Evolutionary conservation across 495 filamentous ascomycete genomes (phyloP), one percentile per base, ranked within the genome.

Genomic region (Jackrogersella minutella): DNA sequence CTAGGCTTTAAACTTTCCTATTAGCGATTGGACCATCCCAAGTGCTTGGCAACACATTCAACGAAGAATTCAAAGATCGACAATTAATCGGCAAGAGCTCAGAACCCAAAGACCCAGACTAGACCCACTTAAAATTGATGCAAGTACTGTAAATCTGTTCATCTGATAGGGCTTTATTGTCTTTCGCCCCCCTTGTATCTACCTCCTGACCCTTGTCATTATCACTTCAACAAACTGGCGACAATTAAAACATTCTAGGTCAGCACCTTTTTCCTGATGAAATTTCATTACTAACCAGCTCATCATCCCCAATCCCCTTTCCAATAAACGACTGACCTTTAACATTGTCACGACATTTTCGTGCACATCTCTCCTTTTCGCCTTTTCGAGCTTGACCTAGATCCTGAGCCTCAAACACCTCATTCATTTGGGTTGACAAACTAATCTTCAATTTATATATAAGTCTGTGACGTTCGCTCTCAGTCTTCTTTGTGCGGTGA

Each of bases 91-190:
- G 64, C 58, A 67, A 57, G 56, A 60, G 31, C 40, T n/a, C 33
- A 55, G 47, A 22, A 56, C 37, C 58, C 37, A 53, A 26, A 49
- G n/a, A 8, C 22, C 43, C 21, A 24, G 41, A 22, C 19, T 11
- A 19, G 47, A 37, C 41, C 65, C 58, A 58, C 65, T 16, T 41
- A 31, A 52, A 56, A 56, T 50, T 52, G 55, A 64, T 69, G 66
- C 51, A 62, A 54, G 56, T 13, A n/a, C n/a, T n/a, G n/a, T n/a
- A 17, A 50, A 68, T 68, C 58, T 62, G 52, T 24, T 50, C 66
- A 68, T 68, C 58, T 68, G 59, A 63, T 68, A 68, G 60, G 54
- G 50, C 51, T 59, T 68, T n/a, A n/a, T 69, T 50, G 26, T 11
- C 34, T 30, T 39, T 61, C 41, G 49, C 56, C 61, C 50, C 59